phyloP scores from a whole-genome alignment of 306 rosid genomes.

The Oemleria cerasiformis region DNA sequence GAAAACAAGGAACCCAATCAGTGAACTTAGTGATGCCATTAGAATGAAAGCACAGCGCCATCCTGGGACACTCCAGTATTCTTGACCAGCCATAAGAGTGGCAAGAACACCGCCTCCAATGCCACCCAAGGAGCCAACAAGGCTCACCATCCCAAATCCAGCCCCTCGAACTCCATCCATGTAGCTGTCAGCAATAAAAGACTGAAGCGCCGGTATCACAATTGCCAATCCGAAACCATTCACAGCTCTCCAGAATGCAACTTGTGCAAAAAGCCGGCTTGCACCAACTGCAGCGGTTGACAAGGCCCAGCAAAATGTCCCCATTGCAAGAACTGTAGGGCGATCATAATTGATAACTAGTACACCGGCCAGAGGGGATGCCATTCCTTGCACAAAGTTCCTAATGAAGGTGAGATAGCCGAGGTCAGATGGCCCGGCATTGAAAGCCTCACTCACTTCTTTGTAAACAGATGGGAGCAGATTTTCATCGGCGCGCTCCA shows the following conservation, averaged over 20 bases:
- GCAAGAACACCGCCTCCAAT: constrained; percentile 96
- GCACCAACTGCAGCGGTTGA: constrained; percentile 90
- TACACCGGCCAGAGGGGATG: constrained; percentile 91
- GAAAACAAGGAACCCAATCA: constrained; percentile 77
- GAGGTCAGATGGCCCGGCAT: constrained; percentile 87
- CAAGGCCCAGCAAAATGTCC: constrained; percentile 89
- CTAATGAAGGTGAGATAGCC: constrained; percentile 93
- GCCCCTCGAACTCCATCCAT: constrained; percentile 70
- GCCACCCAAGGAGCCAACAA: constrained; percentile 78
- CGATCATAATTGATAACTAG: constrained; percentile 75
- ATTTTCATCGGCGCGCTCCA: constrained; percentile 95
- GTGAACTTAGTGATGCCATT: constrained; percentile 76
- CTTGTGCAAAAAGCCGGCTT: constrained; percentile 60
- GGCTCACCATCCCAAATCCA: constrained; percentile 80
- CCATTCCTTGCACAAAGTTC: constrained; percentile 77
- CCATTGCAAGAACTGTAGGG: constrained; percentile 80
- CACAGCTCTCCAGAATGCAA: constrained; percentile 86
- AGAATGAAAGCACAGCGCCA: constrained; percentile 85
- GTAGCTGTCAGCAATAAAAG: constrained; percentile 93
- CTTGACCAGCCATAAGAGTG: constrained; percentile 88
- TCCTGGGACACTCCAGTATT: constrained; percentile 68
- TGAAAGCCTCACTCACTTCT: constrained; percentile 94
- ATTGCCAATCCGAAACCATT: constrained; percentile 95
- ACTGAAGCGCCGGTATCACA: constrained; percentile 95
- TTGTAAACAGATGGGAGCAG: constrained; percentile 95